Evolutionary conservation across 306 rosid species (phyloP).

Genomic region (Gillenia trifoliata): DNA sequence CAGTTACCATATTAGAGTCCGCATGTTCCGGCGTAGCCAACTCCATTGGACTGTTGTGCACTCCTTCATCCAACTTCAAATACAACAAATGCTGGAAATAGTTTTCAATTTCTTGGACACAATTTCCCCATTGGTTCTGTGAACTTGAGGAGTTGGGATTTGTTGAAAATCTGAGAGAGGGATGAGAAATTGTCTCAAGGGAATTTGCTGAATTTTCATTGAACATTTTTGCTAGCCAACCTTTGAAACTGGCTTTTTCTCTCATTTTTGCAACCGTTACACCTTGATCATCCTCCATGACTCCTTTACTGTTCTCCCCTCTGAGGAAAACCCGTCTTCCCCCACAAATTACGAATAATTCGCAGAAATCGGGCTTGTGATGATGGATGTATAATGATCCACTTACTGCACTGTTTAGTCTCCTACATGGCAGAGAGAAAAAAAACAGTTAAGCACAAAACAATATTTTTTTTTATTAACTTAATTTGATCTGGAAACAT

Average conservation of each 20-base stretch:
- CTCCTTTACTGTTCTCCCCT: conserved; percentile 54
- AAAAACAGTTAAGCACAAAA: neutral
- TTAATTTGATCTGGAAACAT: too few species aligned
- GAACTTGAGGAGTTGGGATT: conserved; percentile 33
- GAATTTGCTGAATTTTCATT: conserved; percentile 37
- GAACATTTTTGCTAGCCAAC: conserved; percentile 69
- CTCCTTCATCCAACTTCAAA: conserved; percentile 36
- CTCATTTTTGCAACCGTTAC: conserved; percentile 48
- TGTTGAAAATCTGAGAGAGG: conserved; percentile 31
- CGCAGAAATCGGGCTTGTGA: conserved; percentile 70
- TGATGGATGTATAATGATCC: conserved; percentile 62
- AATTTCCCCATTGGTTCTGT: conserved; percentile 50
- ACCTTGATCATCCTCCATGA: conserved; percentile 77
- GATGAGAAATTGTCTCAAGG: conserved; percentile 10
- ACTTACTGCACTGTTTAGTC: conserved; percentile 61
- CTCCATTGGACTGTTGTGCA: conserved; percentile 32
- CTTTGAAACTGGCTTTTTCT: conserved; percentile 50
- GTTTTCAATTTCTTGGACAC: conserved; percentile 54
- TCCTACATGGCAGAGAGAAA: conserved; percentile 34
- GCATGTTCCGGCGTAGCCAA: conserved; percentile 29
- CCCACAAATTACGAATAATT: conserved; percentile 58
- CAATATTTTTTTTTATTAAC: too few species aligned
- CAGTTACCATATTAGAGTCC: conserved; percentile 42
- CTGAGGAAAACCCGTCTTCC: conserved; percentile 69
- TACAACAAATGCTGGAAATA: conserved; percentile 53